Evolutionary conservation across 2,329 filamentous ascomycete species (phyloP).

Genomic region (Penicillium sp.): DNA sequence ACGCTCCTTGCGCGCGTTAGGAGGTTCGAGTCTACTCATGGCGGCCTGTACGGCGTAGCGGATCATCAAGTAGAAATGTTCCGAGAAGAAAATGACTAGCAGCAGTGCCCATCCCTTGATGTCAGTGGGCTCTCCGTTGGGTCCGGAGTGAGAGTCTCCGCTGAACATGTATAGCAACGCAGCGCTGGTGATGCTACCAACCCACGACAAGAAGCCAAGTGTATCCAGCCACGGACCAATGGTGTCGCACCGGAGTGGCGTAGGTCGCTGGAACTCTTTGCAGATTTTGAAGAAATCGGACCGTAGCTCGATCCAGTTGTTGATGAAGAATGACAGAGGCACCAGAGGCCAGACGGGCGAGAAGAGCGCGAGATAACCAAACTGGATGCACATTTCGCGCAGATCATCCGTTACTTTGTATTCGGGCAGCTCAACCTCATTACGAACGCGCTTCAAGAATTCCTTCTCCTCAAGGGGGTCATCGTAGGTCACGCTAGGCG

Average conservation of each 20-base stretch:
- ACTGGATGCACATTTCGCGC: conserved; percentile 91
- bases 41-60: conserved; percentile 71
- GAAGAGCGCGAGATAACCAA: conserved; percentile 88
- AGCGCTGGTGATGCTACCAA: conserved; percentile 84
- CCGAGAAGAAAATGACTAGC: conserved; percentile 77
- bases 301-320: conserved; percentile 95
- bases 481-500: conserved; percentile 51
- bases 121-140: conserved; percentile 50
- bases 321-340: conserved; percentile 83
- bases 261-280: conserved; percentile 82
- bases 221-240: conserved; percentile 95
- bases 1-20: conserved; percentile 81
- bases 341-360: conserved; percentile 93
- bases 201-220: conserved; percentile 86
- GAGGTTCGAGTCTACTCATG: conserved; percentile 79
- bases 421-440: conserved; percentile 78
- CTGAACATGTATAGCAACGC: conserved; percentile 90
- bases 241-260: conserved; percentile 85
- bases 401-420: conserved; percentile 93
- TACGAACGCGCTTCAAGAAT: conserved; percentile 80
- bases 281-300: conserved; percentile 97
- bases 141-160: conserved; percentile 56
- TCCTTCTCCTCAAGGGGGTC: conserved; percentile 77
- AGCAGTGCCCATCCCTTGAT: conserved; percentile 81
- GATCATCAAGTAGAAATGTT: conserved; percentile 84